Evolutionary conservation across 768 basidiomycete species (phyloP), one percentile per base, ranked within the genome.

Genomic region (Zangia roseola): DNA sequence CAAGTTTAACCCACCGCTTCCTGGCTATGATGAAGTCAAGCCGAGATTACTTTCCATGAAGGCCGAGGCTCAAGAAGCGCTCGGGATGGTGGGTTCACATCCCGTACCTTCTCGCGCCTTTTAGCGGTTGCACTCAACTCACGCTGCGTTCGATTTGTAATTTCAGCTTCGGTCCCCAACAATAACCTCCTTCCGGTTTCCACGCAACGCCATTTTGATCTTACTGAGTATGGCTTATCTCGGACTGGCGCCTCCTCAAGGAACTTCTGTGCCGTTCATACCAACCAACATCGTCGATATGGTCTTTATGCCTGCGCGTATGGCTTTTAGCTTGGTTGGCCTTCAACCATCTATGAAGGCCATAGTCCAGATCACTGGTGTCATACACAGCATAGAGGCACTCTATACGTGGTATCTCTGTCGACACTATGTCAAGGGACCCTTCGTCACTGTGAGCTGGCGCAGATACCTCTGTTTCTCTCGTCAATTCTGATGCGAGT

Each of bases 21-120:
- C 70, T 4, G 82, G 84, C 0, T 91, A 91, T 59, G 85, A 88
- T 2, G 89, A 90, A 30, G 88, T 92, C 21, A 91, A 90, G 60
- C 87, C 88, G 3, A 80, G 90, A 9, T 64, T 92, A 20, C 68
- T 91, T 19, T 74, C 80, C 47, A 92, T 91, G 90, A 91, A 89
- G 60, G 82, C 82, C 0, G 74, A 87, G 21, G 86, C 90, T 0
- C 86, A 91, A 60, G 88, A 88, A 61, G 77, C 81, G 1, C 76
- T 92, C 16, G 89, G 90, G 23, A 89, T 88, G 86, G 88, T 86
- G 47, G 21, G 81, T 66, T 7, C 16, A 8, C n/a, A 33, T 37
- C 24, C 3, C 6, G 16, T 38, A n/a, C 25, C 10, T 17, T 23
- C 43, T 17, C 14, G 10, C 10, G 49, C 30, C 3, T 36, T 12